Conservation (phyloP, 805 yeast species). For the Zygosaccharomyces kombuchaensis region DNA sequence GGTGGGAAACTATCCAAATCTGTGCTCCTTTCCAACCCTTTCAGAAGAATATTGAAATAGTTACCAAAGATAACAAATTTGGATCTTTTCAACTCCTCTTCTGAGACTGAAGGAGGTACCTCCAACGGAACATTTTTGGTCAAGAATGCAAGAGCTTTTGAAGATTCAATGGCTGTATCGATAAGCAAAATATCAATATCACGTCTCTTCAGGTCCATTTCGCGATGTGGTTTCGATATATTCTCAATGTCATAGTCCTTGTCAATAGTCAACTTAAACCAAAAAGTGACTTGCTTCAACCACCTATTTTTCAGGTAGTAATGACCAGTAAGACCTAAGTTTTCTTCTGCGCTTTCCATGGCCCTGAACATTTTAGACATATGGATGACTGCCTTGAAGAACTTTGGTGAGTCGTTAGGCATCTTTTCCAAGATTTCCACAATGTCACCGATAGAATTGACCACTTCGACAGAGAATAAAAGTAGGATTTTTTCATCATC, state of each 20-base stretch:
- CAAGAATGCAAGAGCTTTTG: constrained; percentile 52
- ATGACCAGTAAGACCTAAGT: constrained; percentile 39
- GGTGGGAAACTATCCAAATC: constrained; percentile 36
- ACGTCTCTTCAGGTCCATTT: constrained; percentile 34
- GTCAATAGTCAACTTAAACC: constrained; percentile 52
- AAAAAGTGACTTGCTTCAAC: constrained; percentile 44
- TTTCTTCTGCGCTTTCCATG: constrained; percentile 27
- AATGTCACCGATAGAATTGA: constrained; percentile 34
- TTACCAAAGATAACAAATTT: constrained; percentile 62
- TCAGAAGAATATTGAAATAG: constrained; percentile 57
- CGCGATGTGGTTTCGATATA: constrained; percentile 33
- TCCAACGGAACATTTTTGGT: constrained; percentile 57
- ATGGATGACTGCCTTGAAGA: constrained; percentile 33
- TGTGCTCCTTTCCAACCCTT: constrained; percentile 40
- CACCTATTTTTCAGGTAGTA: constrained; percentile 44
- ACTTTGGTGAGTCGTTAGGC: constrained; percentile 24
- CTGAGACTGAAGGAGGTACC: constrained; percentile 51
- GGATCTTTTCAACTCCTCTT: constrained; percentile 49
- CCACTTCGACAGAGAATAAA: constrained; percentile 34
- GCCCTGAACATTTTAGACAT: constrained; percentile 35
- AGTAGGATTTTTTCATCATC: constrained; percentile 35
- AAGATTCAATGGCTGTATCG: constrained; percentile 62
- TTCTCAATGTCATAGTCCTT: constrained; percentile 35
- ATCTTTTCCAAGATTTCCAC: constrained; percentile 27
- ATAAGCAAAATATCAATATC: constrained; percentile 48